Base-by-base conservation (phyloP, 495 filamentous ascomycete genomes). In the Podospora tetraspora region DNA sequence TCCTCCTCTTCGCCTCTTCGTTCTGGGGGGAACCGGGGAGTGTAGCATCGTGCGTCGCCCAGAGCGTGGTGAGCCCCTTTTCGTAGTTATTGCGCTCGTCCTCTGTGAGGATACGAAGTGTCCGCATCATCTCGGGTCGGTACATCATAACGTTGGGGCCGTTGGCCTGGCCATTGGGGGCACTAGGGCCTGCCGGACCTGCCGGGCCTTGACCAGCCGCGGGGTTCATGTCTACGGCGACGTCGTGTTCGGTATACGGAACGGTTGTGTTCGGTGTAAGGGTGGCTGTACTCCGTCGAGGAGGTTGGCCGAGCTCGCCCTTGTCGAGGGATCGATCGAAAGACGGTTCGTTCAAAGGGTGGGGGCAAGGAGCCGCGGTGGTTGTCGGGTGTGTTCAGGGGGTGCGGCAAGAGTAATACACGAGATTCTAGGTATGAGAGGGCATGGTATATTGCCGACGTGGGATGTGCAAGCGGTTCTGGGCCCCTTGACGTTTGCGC, bases 51-150 rank as follows among this genome's bases (percentile, higher is more conserved):
- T 93, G 83, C 11, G 81, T 72, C 16, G 81, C 77, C 84, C 89
- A 92, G 11, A 93, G 77, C 16, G 71, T 75, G 21, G 84, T 82
- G 13, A 94, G 83, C 3, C 90, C 83, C 59, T 82, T 77, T 63
- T 90, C 84, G 68, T 92, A 92, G 73, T 90, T 89, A 10, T 72
- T 66, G 71, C 88, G 91, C 64, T 91, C 88, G 13, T 89, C 84
- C 4, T 88, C 84, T 13, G 69, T 78, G 1, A 87, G 80, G 23
- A 78, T 75, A 0, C 63, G 68, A 3, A 87, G 77, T 4, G 61
- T 69, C 12, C 80, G 80, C 76, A 87, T 86, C 58, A 79, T 75
- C 66, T 85, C 82, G 0, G 84, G 82, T 30, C 78, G 77, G 30
- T 76, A 82, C 24, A 84, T 71, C 3, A 25, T 10, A 13, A 43